Base-by-base conservation (phyloP, 1,284 basidiomycete genomes). In the Gomphus bonarii region DNA sequence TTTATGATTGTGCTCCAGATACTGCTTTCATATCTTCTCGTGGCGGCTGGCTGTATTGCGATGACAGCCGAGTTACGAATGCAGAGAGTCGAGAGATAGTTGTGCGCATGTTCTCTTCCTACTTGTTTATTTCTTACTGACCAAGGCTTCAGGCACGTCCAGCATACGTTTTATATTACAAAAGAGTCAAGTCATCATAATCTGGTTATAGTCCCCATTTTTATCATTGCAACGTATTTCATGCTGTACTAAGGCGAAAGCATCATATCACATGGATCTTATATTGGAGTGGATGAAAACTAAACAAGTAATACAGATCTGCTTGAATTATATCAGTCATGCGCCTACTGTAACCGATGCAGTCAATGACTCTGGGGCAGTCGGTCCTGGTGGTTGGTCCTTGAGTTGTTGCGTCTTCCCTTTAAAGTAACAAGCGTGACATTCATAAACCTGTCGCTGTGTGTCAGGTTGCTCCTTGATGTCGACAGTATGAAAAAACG, bases 101-200 rank as follows among this genome's bases (percentile, higher is more conserved):
- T 58, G 91, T 93, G 68, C 65, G 88, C 85, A 9, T 33, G 48
- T 20, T 35, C 28, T n/a, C 44, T 58, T 46, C 57, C 28, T 40
- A 38, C 20, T 30, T 20, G n/a, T 11, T 5, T 25, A 9, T 52
- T 25, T 58, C 58, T 18, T 55, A 44, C 59, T 65, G 18, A 61
- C 57, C 59, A 61, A 54, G 40, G 44, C 1, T 40, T 22, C 58
- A 93, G 91, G 86, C 83, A 59, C 85, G 86, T 61, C 86, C 88
- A 50, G 91, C 91, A 61, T 94, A 95, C 67, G 89, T 94, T 59
- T 72, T 95, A 70, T 93, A 85, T 68, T 91, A 91, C 71, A 90
- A 89, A 71, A 75, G 88, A 66, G 78, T 78, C 62, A 82, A 77
- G 70, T 64, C 72, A 61, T 84, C 46, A 47, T 58, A 44, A 30